A percentile compares a stretch with the other conserved stretches of the same genome.
phyloP scores from a whole-genome alignment of 1,139 yeast genomes.

The Pichia sp. region DNA sequence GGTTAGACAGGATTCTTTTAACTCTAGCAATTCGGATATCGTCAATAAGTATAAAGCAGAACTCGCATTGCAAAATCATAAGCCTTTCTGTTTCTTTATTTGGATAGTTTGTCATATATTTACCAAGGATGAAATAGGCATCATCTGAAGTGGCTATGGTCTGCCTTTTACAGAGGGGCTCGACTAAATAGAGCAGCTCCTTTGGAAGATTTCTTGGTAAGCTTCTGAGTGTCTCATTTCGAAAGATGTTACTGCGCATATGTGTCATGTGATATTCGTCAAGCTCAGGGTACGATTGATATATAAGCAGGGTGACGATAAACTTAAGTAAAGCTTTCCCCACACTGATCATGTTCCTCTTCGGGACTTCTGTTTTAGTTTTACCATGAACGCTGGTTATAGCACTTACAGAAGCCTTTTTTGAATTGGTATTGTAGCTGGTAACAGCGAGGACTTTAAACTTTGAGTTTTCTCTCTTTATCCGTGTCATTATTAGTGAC shows the following conservation, averaged over 20 bases:
- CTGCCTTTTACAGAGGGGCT: background rate
- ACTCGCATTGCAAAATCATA: too few species aligned
- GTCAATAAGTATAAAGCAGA: too few species aligned
- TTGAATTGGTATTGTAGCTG: background rate
- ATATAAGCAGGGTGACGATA: background rate
- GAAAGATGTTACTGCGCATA: background rate
- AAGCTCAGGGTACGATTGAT: background rate
- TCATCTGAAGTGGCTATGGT: background rate
- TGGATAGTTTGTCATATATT: too few species aligned
- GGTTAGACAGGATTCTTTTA: background rate
- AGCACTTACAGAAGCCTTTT: background rate
- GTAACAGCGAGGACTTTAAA: background rate
- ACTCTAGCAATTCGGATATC: too few species aligned
- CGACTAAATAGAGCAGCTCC: too few species aligned
- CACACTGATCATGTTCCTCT: background rate
- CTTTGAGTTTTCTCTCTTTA: background rate
- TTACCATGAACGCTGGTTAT: background rate
- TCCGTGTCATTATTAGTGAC: background rate
- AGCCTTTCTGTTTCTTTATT: too few species aligned
- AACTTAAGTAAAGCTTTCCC: background rate
- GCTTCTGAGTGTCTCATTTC: background rate
- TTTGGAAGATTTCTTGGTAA: background rate
- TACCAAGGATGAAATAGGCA: background rate
- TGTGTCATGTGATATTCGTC: conserved; percentile 1
- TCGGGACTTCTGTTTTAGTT: background rate